phyloP scores from a whole-genome alignment of 2,329 filamentous ascomycete genomes.

The Rhynchosporium agropyri region DNA sequence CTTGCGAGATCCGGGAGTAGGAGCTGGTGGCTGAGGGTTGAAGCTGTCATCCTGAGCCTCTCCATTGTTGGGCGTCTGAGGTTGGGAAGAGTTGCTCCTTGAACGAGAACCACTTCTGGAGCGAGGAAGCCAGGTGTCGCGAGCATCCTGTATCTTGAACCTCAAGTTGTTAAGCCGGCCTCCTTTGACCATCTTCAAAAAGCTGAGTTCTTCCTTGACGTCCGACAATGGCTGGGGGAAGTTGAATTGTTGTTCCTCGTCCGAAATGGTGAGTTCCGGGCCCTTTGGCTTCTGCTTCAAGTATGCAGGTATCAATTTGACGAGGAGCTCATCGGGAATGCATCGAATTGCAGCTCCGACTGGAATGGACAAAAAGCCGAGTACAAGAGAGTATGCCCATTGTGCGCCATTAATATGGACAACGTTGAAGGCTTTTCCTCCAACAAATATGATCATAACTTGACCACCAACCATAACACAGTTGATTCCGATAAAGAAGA shows the following conservation, averaged over 20 bases:
- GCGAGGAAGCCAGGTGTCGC: constrained; percentile 65
- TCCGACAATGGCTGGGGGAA: constrained; percentile 75
- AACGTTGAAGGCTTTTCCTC: constrained; percentile 73
- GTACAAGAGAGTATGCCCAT: constrained; percentile 85
- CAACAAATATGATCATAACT: constrained; percentile 85
- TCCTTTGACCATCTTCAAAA: constrained; percentile 78
- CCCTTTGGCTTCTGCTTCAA: constrained; percentile 38
- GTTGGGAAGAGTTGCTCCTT: constrained; percentile 67
- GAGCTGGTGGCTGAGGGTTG: constrained; percentile 46
- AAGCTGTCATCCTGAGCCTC: constrained; percentile 55
- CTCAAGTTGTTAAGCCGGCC: constrained; percentile 80
- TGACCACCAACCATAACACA: constrained; percentile 86
- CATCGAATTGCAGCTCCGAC: constrained; percentile 80
- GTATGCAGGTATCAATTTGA: constrained; percentile 39
- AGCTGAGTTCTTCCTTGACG: constrained; percentile 78
- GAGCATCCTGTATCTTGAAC: constrained; percentile 76
- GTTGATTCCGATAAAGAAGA: constrained; percentile 88
- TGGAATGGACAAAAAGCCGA: constrained; percentile 83
- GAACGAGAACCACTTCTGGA: constrained; percentile 66
- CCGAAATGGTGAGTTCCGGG: constrained; percentile 58
- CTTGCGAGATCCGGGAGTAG: constrained; percentile 61
- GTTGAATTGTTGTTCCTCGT: constrained; percentile 64
- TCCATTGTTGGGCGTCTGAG: constrained; percentile 60
- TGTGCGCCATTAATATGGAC: constrained; percentile 68
- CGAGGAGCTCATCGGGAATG: constrained; percentile 66